Evolutionary conservation across 441 rosid genomes (phyloP).

Genomic region (Pelargonium australe): DNA sequence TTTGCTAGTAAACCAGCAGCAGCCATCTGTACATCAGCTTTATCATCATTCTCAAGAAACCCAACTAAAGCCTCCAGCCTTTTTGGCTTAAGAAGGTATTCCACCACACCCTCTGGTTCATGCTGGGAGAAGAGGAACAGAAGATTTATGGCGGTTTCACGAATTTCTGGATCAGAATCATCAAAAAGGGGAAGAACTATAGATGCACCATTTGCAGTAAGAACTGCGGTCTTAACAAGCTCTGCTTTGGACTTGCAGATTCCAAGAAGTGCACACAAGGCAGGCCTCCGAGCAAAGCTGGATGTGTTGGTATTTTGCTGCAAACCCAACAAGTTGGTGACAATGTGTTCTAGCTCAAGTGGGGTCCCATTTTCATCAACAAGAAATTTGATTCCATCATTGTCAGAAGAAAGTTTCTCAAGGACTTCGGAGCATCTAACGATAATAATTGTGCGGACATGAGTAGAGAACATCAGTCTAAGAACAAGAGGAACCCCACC

Average conservation of each 20-base stretch:
- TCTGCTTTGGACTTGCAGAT: slow-evolving; percentile 43
- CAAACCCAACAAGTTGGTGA: slow-evolving; percentile 41
- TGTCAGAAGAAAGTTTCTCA: slow-evolving; percentile 37
- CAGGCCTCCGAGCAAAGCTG: slow-evolving; percentile 36
- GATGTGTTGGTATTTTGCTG: slow-evolving; percentile 31
- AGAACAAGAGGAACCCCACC: slow-evolving; percentile 49
- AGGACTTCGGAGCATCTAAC: slow-evolving; percentile 48
- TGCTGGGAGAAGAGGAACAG: slow-evolving; percentile 58
- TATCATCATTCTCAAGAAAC: slow-evolving; percentile 48
- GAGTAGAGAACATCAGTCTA: slow-evolving; percentile 32
- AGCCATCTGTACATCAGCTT: slow-evolving; percentile 52
- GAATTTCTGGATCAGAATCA: slow-evolving; percentile 40
- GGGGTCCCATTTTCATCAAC: slow-evolving; percentile 40
- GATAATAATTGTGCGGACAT: slow-evolving; percentile 28
- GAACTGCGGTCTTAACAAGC: slow-evolving; percentile 54
- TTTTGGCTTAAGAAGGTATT: slow-evolving; percentile 51
- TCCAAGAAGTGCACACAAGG: slow-evolving; percentile 43
- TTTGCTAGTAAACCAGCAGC: slow-evolving; percentile 63
- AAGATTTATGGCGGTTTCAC: slow-evolving; percentile 48
- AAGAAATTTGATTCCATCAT: slow-evolving; percentile 43
- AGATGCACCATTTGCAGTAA: slow-evolving; percentile 38
- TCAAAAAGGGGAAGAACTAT: slow-evolving; percentile 56
- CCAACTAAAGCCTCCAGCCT: slow-evolving; percentile 58
- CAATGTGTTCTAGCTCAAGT: slow-evolving; percentile 40
- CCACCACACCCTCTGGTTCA: slow-evolving; percentile 47